Evolutionary conservation across 371 early-diverging fungal genomes (phyloP), one percentile per base, ranked within the genome.

Genomic region (Lichtheimia ornata): DNA sequence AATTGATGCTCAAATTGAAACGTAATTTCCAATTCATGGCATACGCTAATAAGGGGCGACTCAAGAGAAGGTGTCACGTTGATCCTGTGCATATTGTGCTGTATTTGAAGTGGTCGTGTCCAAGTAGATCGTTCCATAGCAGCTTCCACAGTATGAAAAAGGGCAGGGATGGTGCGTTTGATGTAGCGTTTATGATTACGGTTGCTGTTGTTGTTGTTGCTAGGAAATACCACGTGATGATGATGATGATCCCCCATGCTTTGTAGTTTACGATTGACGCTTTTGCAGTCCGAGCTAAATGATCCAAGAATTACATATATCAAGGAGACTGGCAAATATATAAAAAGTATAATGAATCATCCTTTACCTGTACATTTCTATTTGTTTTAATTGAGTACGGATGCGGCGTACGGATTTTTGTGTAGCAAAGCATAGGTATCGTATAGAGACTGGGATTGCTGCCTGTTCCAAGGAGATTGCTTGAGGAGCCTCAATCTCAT

Each of bases 301-400:
- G 35, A 35, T 35, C 2, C n/a, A n/a, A n/a, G n/a, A n/a, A n/a
- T n/a, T 9, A 35, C 9, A 22, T 22, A 22, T 35, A 35, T 35
- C 35, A 35, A 35, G 35, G 35, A 35, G 35, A 35, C 35, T 35
- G 35, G 35, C 35, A 35, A 35, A 35, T 35, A 35, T 35, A 11
- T 11, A 35, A 9, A 35, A 9, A 35, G 35, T 35, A 35, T 35
- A 35, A 35, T 35, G 20, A 22, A 22, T 22, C 22, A 17, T 30
- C 30, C 47, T n/a, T 47, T 69, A 69, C 69, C 65, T 69, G 54
- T 59, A 69, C 35, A 65, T 41, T 59, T 69, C 69, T 40, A 62
- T 61, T 45, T 69, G 69, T 12, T 50, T 57, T 14, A 69, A 52
- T 43, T 64, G 65, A 9, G 69, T 65, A 13, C 65, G 53, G 49